A percentile compares a stretch with the other conserved stretches of the same genome.
Conservation (phyloP, 768 basidiomycete species). For the Pleurotus pulmonarius region DNA sequence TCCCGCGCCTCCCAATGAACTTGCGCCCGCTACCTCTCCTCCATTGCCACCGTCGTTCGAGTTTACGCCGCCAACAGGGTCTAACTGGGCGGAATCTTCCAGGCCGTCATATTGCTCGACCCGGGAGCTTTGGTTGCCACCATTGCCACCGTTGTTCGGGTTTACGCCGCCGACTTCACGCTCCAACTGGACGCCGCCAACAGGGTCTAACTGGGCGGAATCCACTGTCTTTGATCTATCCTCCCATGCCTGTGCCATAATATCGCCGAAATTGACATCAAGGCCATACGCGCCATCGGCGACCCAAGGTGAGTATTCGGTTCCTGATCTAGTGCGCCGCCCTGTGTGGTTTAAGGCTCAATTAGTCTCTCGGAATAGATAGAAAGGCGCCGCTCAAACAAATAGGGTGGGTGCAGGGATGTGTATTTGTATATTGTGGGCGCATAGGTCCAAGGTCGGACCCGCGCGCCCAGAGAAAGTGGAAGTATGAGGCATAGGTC, state of each 20-base stretch:
- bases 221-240: neutral
- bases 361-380: neutral
- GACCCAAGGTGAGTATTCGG: neutral
- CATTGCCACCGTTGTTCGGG: too few species aligned
- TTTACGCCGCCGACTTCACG: too few species aligned
- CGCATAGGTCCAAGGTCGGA: constrained; percentile 3
- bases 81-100: too few species aligned
- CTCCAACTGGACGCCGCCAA: too few species aligned
- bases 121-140: too few species aligned
- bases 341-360: neutral
- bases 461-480: neutral
- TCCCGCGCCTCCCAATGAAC: too few species aligned
- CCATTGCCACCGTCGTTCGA: too few species aligned
- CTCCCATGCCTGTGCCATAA: neutral
- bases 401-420: too few species aligned
- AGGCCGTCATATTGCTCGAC: too few species aligned
- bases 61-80: too few species aligned
- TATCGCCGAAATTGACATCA: neutral
- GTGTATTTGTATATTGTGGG: neutral
- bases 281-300: neutral
- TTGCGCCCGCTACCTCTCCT: too few species aligned
- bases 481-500: neutral
- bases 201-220: too few species aligned
- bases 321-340: neutral
- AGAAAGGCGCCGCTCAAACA: neutral